A percentile compares a stretch with the other conserved stretches of the same genome.
Conservation (phyloP, 2,329 filamentous ascomycete species). For the Paracoccidioides brasiliensis region DNA sequence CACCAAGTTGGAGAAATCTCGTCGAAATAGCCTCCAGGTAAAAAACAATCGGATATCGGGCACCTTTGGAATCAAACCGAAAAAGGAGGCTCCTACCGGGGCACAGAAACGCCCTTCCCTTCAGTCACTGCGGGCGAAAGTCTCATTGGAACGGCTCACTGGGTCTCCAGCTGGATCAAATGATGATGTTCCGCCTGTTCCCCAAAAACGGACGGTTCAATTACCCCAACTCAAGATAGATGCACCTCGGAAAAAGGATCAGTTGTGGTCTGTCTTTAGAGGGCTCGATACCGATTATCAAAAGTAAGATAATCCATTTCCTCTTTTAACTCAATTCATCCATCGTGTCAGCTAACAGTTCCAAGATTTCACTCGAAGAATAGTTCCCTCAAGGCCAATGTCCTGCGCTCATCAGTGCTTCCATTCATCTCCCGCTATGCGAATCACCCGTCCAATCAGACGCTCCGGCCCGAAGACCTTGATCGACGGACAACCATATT, state of each 20-base stretch:
- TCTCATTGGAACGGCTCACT: slow-evolving; percentile 37
- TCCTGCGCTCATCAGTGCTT: slow-evolving; percentile 58
- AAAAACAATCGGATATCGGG: slow-evolving; percentile 11
- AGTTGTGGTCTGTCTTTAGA: slow-evolving; percentile 56
- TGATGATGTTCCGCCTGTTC: slow-evolving; percentile 36
- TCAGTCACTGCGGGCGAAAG: slow-evolving; percentile 27
- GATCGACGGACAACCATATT: slow-evolving; percentile 67
- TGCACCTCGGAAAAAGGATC: slow-evolving; percentile 48
- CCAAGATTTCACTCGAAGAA: slow-evolving; percentile 58
- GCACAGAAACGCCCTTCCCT: slow-evolving; percentile 28
- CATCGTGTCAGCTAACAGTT: slow-evolving; percentile 1
- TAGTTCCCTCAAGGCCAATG: slow-evolving; percentile 58
- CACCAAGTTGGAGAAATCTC: neutral
- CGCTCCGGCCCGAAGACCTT: slow-evolving; percentile 61
- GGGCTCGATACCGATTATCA: slow-evolving; percentile 55
- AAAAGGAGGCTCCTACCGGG: slow-evolving; percentile 20
- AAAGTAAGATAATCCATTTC: slow-evolving; percentile 36
- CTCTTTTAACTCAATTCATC: neutral
- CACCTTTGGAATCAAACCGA: slow-evolving; percentile 24
- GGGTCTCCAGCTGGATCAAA: slow-evolving; percentile 30
- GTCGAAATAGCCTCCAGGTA: neutral
- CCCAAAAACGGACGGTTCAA: slow-evolving; percentile 28
- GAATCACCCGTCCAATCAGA: slow-evolving; percentile 51
- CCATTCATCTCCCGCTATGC: slow-evolving; percentile 64
- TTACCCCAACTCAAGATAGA: slow-evolving; percentile 16